A percentile compares a stretch with the other conserved stretches of the same genome.
phyloP scores from a whole-genome alignment of 805 yeast genomes.

The Yarrowia deformans region DNA sequence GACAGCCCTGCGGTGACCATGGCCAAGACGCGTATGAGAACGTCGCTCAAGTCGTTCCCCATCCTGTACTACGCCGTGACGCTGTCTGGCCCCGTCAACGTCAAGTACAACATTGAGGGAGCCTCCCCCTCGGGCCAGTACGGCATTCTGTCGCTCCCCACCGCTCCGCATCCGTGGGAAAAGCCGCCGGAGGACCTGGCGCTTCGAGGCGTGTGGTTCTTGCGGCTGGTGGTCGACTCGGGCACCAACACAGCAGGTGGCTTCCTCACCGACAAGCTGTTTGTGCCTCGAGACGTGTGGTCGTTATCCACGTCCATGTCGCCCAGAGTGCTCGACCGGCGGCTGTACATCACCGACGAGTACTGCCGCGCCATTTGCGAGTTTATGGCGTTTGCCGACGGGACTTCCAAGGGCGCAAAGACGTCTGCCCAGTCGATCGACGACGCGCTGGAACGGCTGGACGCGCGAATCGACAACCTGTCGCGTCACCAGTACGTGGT shows the following conservation, averaged over 20 bases:
- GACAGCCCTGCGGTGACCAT: slow-evolving; percentile 13
- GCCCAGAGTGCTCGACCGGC: slow-evolving; percentile 12
- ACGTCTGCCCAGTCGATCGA: slow-evolving; percentile 3
- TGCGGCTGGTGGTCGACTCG: slow-evolving; percentile 29
- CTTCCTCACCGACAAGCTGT: slow-evolving; percentile 37
- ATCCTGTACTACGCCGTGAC: slow-evolving; percentile 35
- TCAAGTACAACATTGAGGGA: slow-evolving; percentile 34
- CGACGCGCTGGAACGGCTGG: slow-evolving; percentile 33
- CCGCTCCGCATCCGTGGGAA: slow-evolving; percentile 34
- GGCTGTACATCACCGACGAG: slow-evolving; percentile 34
- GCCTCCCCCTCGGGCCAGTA: slow-evolving; percentile 17
- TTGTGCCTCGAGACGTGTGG: slow-evolving; percentile 35
- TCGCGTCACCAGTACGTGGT: slow-evolving; percentile 29
- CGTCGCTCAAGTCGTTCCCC: slow-evolving; percentile 28
- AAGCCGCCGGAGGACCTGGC: slow-evolving; percentile 37
- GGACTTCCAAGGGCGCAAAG: not conserved
- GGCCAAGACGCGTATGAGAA: slow-evolving; percentile 1
- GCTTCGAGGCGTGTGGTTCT: slow-evolving; percentile 34
- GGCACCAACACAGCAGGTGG: slow-evolving; percentile 38
- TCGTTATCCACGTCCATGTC: slow-evolving; percentile 16
- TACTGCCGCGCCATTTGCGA: slow-evolving; percentile 28
- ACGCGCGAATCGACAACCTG: slow-evolving; percentile 5
- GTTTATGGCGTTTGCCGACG: slow-evolving; percentile 35
- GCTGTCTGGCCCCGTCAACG: slow-evolving; percentile 30
- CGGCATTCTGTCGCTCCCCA: slow-evolving; percentile 34